phyloP scores from a whole-genome alignment of 805 yeast species.

The Candida parachauliodes region DNA sequence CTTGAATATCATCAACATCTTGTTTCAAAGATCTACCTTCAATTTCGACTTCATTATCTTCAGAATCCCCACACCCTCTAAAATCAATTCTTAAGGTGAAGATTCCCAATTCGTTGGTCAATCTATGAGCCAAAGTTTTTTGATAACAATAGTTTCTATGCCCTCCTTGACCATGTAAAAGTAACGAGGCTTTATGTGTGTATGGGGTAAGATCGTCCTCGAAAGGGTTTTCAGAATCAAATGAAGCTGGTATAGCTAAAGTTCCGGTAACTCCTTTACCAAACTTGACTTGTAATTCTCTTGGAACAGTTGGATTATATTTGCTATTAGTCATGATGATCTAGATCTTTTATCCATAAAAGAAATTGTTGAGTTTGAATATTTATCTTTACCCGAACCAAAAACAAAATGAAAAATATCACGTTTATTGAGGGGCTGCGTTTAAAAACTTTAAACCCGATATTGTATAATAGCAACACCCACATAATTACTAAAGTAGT shows the following conservation, averaged over 20 bases:
- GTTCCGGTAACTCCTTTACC: slow-evolving; percentile 36
- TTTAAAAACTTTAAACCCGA: background rate
- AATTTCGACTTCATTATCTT: slow-evolving; percentile 34
- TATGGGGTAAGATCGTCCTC: slow-evolving; percentile 31
- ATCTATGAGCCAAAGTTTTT: slow-evolving; percentile 51
- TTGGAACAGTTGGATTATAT: slow-evolving; percentile 17
- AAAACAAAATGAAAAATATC: background rate
- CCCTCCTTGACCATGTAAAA: slow-evolving; percentile 84
- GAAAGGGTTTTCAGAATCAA: slow-evolving; percentile 19
- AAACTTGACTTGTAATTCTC: slow-evolving; percentile 33
- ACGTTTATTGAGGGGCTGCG: slow-evolving; percentile 2
- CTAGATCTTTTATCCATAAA: too few relatives aligned
- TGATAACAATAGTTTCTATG: slow-evolving; percentile 80
- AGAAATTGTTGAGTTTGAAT: too few relatives aligned
- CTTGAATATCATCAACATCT: slow-evolving; percentile 67
- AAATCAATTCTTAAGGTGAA: slow-evolving; percentile 78
- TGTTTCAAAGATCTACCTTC: slow-evolving; percentile 56
- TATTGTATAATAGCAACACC: too few relatives aligned
- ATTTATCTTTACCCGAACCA: too few relatives aligned
- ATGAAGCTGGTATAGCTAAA: slow-evolving; percentile 35
- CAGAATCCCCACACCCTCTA: slow-evolving; percentile 80
- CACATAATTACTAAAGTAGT: too few relatives aligned
- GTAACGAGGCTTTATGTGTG: slow-evolving; percentile 51
- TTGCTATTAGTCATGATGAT: slow-evolving; percentile 2
- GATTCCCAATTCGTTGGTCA: slow-evolving; percentile 59